A percentile compares a stretch with the other conserved stretches of the same genome.
These are phyloP conservation scores for Zymoseptoria brevis DNA, from an alignment of 2,329 filamentous ascomycete species.

Conservation along the genomic window DNA sequence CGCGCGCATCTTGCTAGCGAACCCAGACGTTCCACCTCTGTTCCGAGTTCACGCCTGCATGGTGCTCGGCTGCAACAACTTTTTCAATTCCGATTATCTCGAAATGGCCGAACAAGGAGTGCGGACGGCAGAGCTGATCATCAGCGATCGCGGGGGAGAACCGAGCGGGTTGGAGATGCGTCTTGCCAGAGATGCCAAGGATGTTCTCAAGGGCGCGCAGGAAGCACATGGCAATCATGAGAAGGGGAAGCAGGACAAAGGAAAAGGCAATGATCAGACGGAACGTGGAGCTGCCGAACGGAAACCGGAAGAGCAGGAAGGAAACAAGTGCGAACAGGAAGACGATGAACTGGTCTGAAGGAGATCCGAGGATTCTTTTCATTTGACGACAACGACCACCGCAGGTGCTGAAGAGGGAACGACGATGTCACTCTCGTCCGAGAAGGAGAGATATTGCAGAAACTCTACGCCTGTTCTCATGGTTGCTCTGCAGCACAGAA, in stretches of 20 bases:
- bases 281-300: background rate
- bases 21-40: conserved; percentile 2
- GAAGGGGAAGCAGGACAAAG: background rate
- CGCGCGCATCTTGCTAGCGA: conserved; percentile 3
- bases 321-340: background rate
- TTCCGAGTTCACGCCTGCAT: conserved; percentile 5
- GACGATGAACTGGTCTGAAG: background rate
- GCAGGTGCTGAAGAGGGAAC: no score
- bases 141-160: background rate
- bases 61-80: conserved; percentile 1
- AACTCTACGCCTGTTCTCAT: no score
- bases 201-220: background rate
- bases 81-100: background rate
- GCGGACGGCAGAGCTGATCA: background rate
- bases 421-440: no score
- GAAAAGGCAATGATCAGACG: background rate
- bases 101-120: conserved; percentile 7
- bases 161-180: background rate
- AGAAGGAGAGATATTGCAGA: no score
- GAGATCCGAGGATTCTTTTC: no score
- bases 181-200: background rate
- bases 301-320: background rate
- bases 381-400: no score
- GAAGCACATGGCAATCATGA: background rate
- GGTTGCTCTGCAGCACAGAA: no score